Evolutionary conservation across 371 early-diverging fungal genomes (phyloP), one percentile per base, ranked within the genome.

Genomic region (Hamiltosporidium magnivora): DNA sequence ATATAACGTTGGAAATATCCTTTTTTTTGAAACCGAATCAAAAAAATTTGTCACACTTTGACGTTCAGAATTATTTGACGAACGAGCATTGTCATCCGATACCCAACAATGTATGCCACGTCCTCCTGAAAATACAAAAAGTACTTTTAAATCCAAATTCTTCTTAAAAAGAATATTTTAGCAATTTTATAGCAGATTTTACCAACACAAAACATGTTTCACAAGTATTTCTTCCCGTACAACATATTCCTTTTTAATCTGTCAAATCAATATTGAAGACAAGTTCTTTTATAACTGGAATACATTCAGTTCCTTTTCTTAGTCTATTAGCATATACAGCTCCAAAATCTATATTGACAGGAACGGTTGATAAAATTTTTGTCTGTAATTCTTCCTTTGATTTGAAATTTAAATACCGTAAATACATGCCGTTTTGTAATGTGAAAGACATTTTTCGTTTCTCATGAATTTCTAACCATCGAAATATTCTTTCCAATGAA

Each of bases 261-360:
- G 96, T 96, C 88, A 98, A 89, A 85, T 98, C 99, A 69, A 98
- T 91, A 88, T 98, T 96, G 84, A 98, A 92, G n/a, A 96, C 93
- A 6, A 98, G 83, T 77, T 98, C 99, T 72, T 90, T 88, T 62
- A 87, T 85, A 14, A 87, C 74, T 0, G 93, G 88, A 8, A 80
- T 77, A 69, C 92, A 90, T 1, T 85, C 86, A 1, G 83, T 84
- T 2, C 87, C 85, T 54, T 82, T 80, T 11, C n/a, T 12, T 59
- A 88, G 89, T 72, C 76, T 84, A 2, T 85, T 83, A 63, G 86
- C 84, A 81, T 92, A 96, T 2, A 95, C 85, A 12, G 95, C 94
- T 3, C 99, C 99, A 74, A 96, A 88, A 84, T 98, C 96, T 69
- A 98, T 90, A 77, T 92, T 94, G 63, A 84, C 80, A 3, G 96